These are phyloP conservation scores for Aspergillus affinis DNA, from an alignment of 495 filamentous ascomycete genomes.

Conservation along the genomic window DNA sequence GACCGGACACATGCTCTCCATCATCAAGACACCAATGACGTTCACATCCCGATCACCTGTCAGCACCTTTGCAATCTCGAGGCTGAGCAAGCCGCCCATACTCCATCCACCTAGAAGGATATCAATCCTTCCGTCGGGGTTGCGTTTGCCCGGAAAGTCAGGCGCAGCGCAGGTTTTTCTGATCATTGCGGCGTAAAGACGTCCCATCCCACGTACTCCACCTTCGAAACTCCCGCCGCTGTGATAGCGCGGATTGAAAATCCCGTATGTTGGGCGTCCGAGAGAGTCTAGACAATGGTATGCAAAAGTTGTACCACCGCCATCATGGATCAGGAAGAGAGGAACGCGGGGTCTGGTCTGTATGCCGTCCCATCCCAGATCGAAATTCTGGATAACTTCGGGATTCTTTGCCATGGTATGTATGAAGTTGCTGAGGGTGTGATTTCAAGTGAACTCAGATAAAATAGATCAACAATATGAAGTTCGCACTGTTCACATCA, in stretches of 20 bases:
- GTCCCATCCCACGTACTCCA: conserved; percentile 1
- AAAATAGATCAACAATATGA: neutral
- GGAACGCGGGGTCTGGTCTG: neutral
- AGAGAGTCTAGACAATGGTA: conserved; percentile 1
- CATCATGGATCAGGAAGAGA: conserved; percentile 1
- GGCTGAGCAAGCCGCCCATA: conserved; percentile 1
- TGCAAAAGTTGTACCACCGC: conserved; percentile 3
- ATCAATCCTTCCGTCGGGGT: neutral
- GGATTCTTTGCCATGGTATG: conserved; percentile 6
- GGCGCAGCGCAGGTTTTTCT: neutral
- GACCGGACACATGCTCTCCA: neutral
- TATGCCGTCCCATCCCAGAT: neutral
- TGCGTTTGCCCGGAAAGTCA: neutral
- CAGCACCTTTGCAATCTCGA: conserved; percentile 1
- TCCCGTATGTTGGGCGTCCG: neutral
- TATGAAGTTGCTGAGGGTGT: too few species aligned
- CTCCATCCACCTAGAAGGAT: conserved; percentile 2
- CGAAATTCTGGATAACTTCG: neutral
- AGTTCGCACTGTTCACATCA: neutral
- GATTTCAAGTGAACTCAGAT: too few species aligned
- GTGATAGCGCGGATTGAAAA: conserved; percentile 1
- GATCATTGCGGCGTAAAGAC: neutral
- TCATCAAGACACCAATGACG: neutral
- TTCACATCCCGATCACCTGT: neutral
- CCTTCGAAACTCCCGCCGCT: neutral